Conservation (phyloP, 768 basidiomycete species). For the Termitomyces sp. region DNA sequence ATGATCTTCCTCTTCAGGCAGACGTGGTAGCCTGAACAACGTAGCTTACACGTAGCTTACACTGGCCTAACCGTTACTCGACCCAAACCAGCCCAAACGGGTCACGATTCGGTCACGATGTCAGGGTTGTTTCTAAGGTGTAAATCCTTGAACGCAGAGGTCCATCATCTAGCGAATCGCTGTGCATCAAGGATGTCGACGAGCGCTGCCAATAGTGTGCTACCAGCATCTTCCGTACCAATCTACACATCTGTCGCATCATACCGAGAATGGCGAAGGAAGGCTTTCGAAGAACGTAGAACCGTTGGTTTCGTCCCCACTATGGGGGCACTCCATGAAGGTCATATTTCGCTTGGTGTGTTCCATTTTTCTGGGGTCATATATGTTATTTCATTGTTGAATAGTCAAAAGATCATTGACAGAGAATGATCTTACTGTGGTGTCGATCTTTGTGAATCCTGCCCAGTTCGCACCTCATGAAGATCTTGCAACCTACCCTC, state of each 20-base stretch:
- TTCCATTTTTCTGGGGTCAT: background rate
- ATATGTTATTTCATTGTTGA: background rate
- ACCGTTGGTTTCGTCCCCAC: conserved; percentile 95
- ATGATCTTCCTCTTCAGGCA: too few relatives aligned
- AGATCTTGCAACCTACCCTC: conserved; percentile 88
- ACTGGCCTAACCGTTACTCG: too few relatives aligned
- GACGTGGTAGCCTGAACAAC: too few relatives aligned
- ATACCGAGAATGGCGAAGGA: conserved; percentile 72
- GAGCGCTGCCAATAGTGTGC: conserved; percentile 4
- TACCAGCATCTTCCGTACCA: conserved; percentile 37
- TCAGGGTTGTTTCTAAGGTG: background rate
- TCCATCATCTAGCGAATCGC: background rate
- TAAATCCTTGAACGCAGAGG: background rate
- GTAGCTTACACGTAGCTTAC: too few relatives aligned
- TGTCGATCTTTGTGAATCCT: conserved; percentile 98
- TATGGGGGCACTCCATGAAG: conserved; percentile 95
- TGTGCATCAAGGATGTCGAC: conserved; percentile 8
- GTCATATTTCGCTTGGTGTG: conserved; percentile 88
- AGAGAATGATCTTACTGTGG: conserved; percentile 80
- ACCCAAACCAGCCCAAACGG: too few relatives aligned
- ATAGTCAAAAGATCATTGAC: conserved; percentile 74
- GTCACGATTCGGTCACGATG: background rate
- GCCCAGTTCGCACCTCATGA: conserved; percentile 97
- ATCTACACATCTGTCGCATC: conserved; percentile 56
- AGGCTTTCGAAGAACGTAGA: conserved; percentile 51